Evolutionary conservation across 805 yeast species (phyloP).

Genomic region (Hanseniaspora jakobsenii): DNA sequence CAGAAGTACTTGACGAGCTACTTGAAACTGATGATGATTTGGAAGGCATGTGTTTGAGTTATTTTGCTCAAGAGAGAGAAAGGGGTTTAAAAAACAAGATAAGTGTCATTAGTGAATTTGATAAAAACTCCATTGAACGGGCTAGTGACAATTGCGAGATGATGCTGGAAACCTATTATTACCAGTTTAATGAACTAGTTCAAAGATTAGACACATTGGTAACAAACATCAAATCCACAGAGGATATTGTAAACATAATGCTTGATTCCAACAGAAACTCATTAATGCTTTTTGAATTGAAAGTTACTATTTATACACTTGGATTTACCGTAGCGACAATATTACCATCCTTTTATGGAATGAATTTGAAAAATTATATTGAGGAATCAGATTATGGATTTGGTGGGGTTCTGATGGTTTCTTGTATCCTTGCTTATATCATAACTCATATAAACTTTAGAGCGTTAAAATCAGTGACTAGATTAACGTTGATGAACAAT

Average conservation of each 20-base stretch:
- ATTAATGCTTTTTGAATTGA: constrained; percentile 72
- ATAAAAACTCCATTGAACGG: constrained; percentile 17
- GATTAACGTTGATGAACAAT: constrained; percentile 47
- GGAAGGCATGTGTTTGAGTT: constrained; percentile 62
- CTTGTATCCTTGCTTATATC: constrained; percentile 41
- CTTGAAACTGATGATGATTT: constrained; percentile 80
- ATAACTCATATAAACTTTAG: constrained; percentile 47
- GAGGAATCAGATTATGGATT: constrained; percentile 60
- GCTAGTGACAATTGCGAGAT: constrained; percentile 71
- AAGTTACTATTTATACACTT: constrained; percentile 69
- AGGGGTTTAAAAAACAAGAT: no score
- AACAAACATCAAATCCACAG: constrained; percentile 78
- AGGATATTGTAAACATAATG: constrained; percentile 83
- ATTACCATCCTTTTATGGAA: constrained; percentile 79
- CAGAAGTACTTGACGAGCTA: constrained; percentile 71
- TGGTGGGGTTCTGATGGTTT: constrained; percentile 40
- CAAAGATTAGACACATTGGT: constrained; percentile 78
- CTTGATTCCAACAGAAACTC: constrained; percentile 85
- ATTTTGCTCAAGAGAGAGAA: constrained; percentile 24
- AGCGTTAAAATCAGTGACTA: constrained; percentile 49
- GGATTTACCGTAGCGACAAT: constrained; percentile 79
- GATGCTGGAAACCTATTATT: constrained; percentile 76
- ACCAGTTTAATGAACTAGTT: constrained; percentile 85
- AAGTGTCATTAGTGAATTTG: no score
- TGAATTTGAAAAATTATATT: constrained; percentile 68